Conservation (phyloP, 2,329 filamentous ascomycete species). For the Epichloe elymi region DNA sequence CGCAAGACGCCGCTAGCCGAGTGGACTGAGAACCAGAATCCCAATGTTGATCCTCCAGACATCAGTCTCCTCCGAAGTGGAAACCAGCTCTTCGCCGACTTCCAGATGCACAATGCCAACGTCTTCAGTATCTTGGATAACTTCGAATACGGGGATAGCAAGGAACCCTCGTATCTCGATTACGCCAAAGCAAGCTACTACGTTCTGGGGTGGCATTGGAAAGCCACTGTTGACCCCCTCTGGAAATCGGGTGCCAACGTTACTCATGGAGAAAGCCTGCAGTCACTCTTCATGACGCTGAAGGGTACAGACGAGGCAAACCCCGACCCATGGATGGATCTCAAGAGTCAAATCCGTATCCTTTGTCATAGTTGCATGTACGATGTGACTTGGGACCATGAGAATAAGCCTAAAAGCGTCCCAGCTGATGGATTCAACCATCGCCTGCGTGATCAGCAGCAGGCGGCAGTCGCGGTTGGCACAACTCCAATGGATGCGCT, state of each 20-base stretch:
- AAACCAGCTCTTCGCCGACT: constrained; percentile 29
- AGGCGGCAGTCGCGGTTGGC: constrained; percentile 14
- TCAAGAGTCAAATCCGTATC: too few relatives aligned
- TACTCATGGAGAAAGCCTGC: constrained; percentile 8
- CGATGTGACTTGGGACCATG: too few relatives aligned
- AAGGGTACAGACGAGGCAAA: background rate
- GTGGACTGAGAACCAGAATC: constrained; percentile 3
- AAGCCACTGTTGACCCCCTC: constrained; percentile 11
- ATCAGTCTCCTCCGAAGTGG: constrained; percentile 8
- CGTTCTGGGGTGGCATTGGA: constrained; percentile 26
- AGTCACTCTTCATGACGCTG: constrained; percentile 12
- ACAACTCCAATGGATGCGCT: constrained; percentile 26
- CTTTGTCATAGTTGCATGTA: too few relatives aligned
- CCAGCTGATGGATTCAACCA: too few relatives aligned
- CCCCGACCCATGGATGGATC: too few relatives aligned
- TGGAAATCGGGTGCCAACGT: background rate
- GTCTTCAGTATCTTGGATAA: constrained; percentile 29
- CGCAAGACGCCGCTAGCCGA: constrained; percentile 10
- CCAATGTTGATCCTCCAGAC: background rate
- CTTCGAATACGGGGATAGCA: constrained; percentile 17
- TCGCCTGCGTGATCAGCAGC: too few relatives aligned
- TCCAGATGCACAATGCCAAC: constrained; percentile 25
- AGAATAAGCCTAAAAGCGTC: too few relatives aligned
- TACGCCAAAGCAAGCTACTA: constrained; percentile 24
- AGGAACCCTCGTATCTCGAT: background rate